Base-by-base conservation (phyloP, 768 basidiomycete species). In the Porphyrellus cyaneotinctus region DNA sequence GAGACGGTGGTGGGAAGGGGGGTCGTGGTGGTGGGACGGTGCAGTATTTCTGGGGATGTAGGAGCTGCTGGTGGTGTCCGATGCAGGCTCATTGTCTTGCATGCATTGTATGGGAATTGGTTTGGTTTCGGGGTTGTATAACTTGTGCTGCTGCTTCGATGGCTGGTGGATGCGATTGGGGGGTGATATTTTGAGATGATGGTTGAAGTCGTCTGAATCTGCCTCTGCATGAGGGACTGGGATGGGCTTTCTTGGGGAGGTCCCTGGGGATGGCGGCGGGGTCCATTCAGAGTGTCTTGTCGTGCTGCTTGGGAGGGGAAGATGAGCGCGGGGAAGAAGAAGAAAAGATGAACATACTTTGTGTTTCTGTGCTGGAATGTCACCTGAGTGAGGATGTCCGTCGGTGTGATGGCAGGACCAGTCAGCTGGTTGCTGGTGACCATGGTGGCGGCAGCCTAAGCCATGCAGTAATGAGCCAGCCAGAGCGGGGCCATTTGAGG, bases 381-480 rank as follows among this genome's bases (percentile, higher is more conserved):
- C 81, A 0, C 73, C 76, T 4, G 74, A 67, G 24, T 73, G 70
- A 13, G 72, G 73, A 61, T 75, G 74, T 51, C 72, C 68, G 3
- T n/a, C n/a, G n/a, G n/a, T 23, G 80, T 77, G 28, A 89, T 78
- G 78, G 75, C 67, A 13, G 59, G 47, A 3, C 76, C 74, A 4
- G 70, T 65, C 17, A 74, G 71, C 6, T 77, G 64, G 31, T 72
- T 76, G 24, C 78, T 77, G 24, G 80, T 77, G 28, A 89, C 78
- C 78, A 93, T 84, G 28, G 84, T 86, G n/a, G 91, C 89, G n/a
- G 97, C 89, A 1, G 88, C n/a, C n/a, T n/a, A n/a, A n/a, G n/a
- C 87, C 90, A 97, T 95, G 46, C 89, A 82, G 68, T 97, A 98
- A 31, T 95, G 79, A 0, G 97, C 97, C 97, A 99, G 17, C 86